phyloP scores from a whole-genome alignment of 768 basidiomycete genomes.

The Hypholoma sublateritium region DNA sequence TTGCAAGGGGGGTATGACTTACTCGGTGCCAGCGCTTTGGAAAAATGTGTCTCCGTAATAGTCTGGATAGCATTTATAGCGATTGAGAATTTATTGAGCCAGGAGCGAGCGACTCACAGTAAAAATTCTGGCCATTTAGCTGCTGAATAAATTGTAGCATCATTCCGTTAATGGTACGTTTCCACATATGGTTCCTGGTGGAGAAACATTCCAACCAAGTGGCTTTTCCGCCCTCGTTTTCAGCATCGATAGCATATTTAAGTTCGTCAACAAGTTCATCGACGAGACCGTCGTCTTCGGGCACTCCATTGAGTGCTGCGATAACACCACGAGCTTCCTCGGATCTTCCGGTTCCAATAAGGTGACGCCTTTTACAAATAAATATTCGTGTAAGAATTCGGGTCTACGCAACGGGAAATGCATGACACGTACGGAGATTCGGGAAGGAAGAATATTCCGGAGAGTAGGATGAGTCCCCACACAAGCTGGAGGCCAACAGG shows the following conservation, averaged over 20 bases:
- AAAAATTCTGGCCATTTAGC: conserved; percentile 80
- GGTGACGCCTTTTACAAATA: conserved; percentile 52
- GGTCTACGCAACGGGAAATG: background rate
- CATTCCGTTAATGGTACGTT: conserved; percentile 77
- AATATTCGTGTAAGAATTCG: background rate
- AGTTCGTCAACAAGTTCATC: conserved; percentile 64
- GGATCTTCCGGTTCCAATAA: conserved; percentile 55
- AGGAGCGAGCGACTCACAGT: conserved; percentile 45
- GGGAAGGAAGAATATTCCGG: conserved; percentile 73
- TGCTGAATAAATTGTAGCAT: conserved; percentile 83
- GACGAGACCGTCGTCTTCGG: conserved; percentile 57
- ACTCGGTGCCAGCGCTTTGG: conserved; percentile 67
- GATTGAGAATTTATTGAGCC: background rate
- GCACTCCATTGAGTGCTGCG: conserved; percentile 64
- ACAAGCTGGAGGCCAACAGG: conserved; percentile 75
- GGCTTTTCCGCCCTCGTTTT: conserved; percentile 81
- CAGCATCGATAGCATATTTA: conserved; percentile 60
- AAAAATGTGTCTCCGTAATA: conserved; percentile 85
- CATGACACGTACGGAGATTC: conserved; percentile 64
- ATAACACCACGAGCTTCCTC: conserved; percentile 63
- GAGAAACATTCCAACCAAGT: conserved; percentile 82
- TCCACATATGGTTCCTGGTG: conserved; percentile 64
- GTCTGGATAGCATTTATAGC: conserved; percentile 35
- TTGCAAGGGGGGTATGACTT: conserved; percentile 14
- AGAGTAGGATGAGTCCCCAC: conserved; percentile 66